Evolutionary conservation across 1,284 basidiomycete species (phyloP), one percentile per base, ranked within the genome.

Genomic region (Tetrapyrgos nigripes): DNA sequence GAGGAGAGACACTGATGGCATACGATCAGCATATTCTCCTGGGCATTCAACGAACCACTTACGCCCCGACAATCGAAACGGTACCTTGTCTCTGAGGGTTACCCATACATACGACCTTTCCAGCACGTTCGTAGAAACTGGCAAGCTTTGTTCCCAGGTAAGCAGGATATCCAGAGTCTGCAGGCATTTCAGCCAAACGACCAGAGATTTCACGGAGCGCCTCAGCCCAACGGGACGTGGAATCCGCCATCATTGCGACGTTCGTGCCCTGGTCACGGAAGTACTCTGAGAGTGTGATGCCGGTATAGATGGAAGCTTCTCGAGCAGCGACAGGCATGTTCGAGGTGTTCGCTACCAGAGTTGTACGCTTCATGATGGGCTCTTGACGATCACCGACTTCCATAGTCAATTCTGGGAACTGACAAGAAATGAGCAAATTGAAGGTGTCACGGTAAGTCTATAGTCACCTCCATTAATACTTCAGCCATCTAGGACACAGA

Each of bases 261-360:
- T 99, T 96, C 72, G 87, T 90, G 29, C 97, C 97, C 76, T 98
- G 96, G 77, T 99, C 97, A 79, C 97, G 94, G 91, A 97, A 99
- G 81, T 99, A 99, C 73, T 99, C 97, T 47, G 97, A 97, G 23
- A 99, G 87, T 0, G 97, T 99, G 80, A 99, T 99, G 71, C 97
- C 97, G 44, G 97, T 99, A 80, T 99, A 99, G 75, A 99, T 99
- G 46, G 97, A 98, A 4, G 97, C 97, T 80, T 99, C 97, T 71
- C 97, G 94, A 37, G 97, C 97, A 35, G 97, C 97, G 70, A 99
- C 97, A 67, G 97, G 97, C 97, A 99, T 99, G 82, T 99, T 99
- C 59, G 97, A 98, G 1, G 97, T 99, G 77, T 99, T 99, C 67
- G 97, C 97, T 61, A 99, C 97, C 33, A 99, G 88, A 3, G 97